These are phyloP conservation scores for Pichia sp. DNA, from an alignment of 1,139 yeast species.

Conservation along the genomic window DNA sequence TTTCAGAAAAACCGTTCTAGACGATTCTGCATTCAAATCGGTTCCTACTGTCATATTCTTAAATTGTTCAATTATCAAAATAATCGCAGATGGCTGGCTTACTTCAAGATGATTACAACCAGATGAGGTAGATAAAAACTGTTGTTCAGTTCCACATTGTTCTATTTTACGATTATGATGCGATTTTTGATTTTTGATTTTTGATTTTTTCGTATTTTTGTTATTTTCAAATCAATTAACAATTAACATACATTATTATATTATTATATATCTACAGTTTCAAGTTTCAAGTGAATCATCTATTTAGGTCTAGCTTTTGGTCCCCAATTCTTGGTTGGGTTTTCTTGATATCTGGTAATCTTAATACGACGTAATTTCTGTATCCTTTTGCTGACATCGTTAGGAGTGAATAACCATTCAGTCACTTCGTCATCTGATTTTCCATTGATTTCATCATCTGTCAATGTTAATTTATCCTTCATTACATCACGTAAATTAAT, in stretches of 20 bases:
- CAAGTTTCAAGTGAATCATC: not conserved
- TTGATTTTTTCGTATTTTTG: too few relatives aligned
- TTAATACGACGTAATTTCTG: conserved; percentile 65
- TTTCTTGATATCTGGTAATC: conserved; percentile 81
- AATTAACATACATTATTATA: not conserved
- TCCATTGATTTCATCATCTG: conserved; percentile 20
- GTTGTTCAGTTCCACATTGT: too few relatives aligned
- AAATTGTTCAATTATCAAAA: too few relatives aligned
- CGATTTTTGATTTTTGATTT: too few relatives aligned
- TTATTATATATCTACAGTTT: too few relatives aligned
- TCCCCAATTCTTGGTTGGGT: conserved; percentile 95
- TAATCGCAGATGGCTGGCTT: too few relatives aligned
- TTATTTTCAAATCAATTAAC: not conserved
- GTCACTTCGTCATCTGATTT: conserved; percentile 19
- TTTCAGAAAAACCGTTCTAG: conserved; percentile 8
- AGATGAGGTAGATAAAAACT: too few relatives aligned
- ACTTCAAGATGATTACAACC: too few relatives aligned
- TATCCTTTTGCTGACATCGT: conserved; percentile 49
- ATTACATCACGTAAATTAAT: conserved; percentile 23
- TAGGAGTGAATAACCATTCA: conserved; percentile 46
- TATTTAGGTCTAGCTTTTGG: conserved; percentile 47
- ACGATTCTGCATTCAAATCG: not conserved
- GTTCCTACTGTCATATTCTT: too few relatives aligned
- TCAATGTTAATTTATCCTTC: conserved; percentile 13
- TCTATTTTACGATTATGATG: too few relatives aligned